Conservation (phyloP, 768 basidiomycete genomes). For the Leccinum variicolor region DNA sequence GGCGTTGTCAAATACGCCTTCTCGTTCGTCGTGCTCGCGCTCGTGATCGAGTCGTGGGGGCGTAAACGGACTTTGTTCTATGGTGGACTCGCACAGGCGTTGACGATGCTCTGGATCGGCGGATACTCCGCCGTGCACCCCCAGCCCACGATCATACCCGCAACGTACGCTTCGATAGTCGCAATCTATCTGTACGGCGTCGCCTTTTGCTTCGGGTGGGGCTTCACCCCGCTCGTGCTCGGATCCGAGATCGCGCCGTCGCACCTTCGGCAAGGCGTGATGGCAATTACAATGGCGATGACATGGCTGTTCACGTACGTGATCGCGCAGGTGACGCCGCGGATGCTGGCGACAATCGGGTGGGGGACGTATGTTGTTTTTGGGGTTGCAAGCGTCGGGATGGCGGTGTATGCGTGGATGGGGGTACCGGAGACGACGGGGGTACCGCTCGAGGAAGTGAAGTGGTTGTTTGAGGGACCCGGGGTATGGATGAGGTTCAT, state of each 20-base stretch:
- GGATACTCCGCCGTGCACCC: slow-evolving; percentile 33
- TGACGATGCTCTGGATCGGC: slow-evolving; percentile 38
- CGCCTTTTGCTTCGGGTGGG: slow-evolving; percentile 35
- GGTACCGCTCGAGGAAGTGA: slow-evolving; percentile 37
- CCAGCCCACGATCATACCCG: slow-evolving; percentile 18
- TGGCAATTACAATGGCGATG: slow-evolving; percentile 29
- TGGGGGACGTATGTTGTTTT: slow-evolving; percentile 34
- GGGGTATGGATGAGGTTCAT: slow-evolving; percentile 24
- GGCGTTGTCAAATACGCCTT: slow-evolving; percentile 38
- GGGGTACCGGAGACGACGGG: slow-evolving; percentile 41
- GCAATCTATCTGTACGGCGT: slow-evolving; percentile 37
- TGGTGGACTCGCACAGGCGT: slow-evolving; percentile 34
- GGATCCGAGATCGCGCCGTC: slow-evolving; percentile 35
- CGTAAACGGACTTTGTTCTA: slow-evolving; percentile 36
- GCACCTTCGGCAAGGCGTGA: slow-evolving; percentile 32
- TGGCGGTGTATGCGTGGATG: slow-evolving; percentile 34
- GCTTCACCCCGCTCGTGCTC: slow-evolving; percentile 33
- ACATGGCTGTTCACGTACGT: slow-evolving; percentile 39
- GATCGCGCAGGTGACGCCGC: slow-evolving; percentile 37
- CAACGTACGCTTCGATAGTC: slow-evolving; percentile 33
- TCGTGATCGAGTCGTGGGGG: slow-evolving; percentile 39
- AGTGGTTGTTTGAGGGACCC: slow-evolving; percentile 31
- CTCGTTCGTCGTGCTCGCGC: slow-evolving; percentile 30
- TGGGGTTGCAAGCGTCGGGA: slow-evolving; percentile 27
- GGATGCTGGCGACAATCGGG: slow-evolving; percentile 27